Evolutionary conservation across 371 early-diverging fungal genomes (phyloP), one percentile per base, ranked within the genome.

Genomic region (Dentiscutata heterogama): DNA sequence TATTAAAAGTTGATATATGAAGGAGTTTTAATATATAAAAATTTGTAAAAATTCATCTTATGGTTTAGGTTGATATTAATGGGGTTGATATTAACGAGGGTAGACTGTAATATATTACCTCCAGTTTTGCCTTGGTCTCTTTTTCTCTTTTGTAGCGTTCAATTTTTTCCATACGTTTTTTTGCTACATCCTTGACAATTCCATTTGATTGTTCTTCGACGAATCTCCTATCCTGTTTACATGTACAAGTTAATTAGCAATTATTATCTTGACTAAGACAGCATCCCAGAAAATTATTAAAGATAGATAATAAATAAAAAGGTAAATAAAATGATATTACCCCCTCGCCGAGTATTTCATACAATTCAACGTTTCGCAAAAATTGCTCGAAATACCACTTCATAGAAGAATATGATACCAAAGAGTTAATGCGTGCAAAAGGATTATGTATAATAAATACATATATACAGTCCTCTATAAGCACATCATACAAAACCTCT

Each of bases 141-240:
- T 86, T 84, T 76, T 91, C 89, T 22, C 93, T 89, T 75, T 94
- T 95, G 85, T 88, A 95, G 10, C 93, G 89, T 11, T 90, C 93
- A 84, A 96, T 96, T 84, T 95, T 96, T 75, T 91, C 92, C 27
- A 89, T 89, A 25, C 97, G 89, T 58, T 83, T 81, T 83, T 90
- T 87, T 82, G 91, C 82, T 68, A 87, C 75, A 82, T 86, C 86
- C 39, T 74, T 72, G 51, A 74, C 84, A 14, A 77, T 74, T 56
- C 83, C 63, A 51, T 82, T 58, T 64, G 79, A 75, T 72, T 83
- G 63, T 75, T 83, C 78, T 83, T 85, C 78, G 31, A 79, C 22
- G 31, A 46, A 67, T 46, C 67, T 79, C 29, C 18, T 39, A 51
- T 79, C 79, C 79, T 79, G 22, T 35, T 35, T 35, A 35, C 35